These are phyloP conservation scores for Parasarocladium wereldwijsianum DNA, from an alignment of 2,329 filamentous ascomycete genomes.

Conservation along the genomic window DNA sequence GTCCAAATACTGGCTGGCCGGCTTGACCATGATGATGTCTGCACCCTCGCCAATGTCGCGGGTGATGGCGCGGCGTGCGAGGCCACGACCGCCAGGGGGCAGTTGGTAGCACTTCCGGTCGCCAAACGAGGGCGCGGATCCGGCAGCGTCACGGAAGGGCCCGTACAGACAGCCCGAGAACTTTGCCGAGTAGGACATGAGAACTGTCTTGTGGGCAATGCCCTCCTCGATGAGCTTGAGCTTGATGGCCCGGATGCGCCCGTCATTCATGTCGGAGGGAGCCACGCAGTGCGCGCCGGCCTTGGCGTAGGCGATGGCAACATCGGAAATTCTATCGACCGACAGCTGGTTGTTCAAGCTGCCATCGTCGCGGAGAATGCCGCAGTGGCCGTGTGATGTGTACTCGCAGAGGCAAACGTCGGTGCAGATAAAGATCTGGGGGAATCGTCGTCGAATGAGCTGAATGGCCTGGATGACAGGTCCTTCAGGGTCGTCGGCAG, in stretches of 20 bases:
- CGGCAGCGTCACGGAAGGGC: constrained; percentile 91
- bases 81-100: constrained; percentile 77
- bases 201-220: constrained; percentile 74
- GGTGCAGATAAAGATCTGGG: constrained; percentile 76
- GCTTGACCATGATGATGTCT: constrained; percentile 99
- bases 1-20: constrained; percentile 86
- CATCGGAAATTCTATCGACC: constrained; percentile 87
- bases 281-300: constrained; percentile 95
- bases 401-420: constrained; percentile 99
- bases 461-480: constrained; percentile 82
- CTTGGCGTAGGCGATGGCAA: constrained; percentile 93
- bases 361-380: constrained; percentile 85
- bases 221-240: constrained; percentile 92
- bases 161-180: constrained; percentile 95
- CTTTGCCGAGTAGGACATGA: constrained; percentile 98
- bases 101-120: constrained; percentile 96
- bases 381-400: constrained; percentile 94
- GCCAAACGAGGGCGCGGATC: constrained; percentile 79
- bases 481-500: constrained; percentile 83
- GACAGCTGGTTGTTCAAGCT: constrained; percentile 86
- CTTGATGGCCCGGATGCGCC: constrained; percentile 93
- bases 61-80: constrained; percentile 78
- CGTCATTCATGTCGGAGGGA: constrained; percentile 98
- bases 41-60: constrained; percentile 88
- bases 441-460: constrained; percentile 71